These are phyloP conservation scores for Friedmanniomyces endolithicus DNA, from an alignment of 495 filamentous ascomycete species.

Conservation along the genomic window DNA sequence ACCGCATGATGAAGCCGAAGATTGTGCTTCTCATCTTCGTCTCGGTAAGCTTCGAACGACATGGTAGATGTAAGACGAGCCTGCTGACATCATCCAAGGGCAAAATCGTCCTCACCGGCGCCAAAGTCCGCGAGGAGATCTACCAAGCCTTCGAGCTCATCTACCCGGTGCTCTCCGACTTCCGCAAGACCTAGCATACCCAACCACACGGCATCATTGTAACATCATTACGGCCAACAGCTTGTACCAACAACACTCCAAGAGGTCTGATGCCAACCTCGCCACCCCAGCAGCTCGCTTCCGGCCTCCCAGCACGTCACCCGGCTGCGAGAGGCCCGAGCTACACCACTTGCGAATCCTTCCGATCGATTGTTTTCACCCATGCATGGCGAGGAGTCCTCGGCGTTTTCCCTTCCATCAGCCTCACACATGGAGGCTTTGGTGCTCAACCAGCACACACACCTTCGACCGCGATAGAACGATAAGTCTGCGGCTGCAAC, in stretches of 20 bases:
- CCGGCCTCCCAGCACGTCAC: neutral
- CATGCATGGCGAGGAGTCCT: slow-evolving; percentile 17
- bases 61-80: neutral
- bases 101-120: slow-evolving; percentile 96
- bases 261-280: slow-evolving; percentile 18
- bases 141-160: slow-evolving; percentile 98
- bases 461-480: neutral
- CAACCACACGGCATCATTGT: slow-evolving; percentile 9
- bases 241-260: slow-evolving; percentile 12
- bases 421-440: slow-evolving; percentile 17
- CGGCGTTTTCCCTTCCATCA: slow-evolving; percentile 12
- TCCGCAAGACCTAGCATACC: slow-evolving; percentile 30
- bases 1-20: slow-evolving; percentile 99
- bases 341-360: neutral
- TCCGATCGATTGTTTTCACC: slow-evolving; percentile 11
- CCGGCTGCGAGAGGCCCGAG: neutral
- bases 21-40: slow-evolving; percentile 98
- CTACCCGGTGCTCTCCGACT: slow-evolving; percentile 80
- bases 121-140: slow-evolving; percentile 97
- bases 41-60: slow-evolving; percentile 31
- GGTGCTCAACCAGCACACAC: neutral
- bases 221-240: slow-evolving; percentile 11
- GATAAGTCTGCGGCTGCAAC: neutral
- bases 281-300: neutral
- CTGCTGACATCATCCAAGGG: slow-evolving; percentile 31